These are phyloP conservation scores for Isoetes engelmannii DNA, from an alignment of 83 land plant species.

Conservation along the genomic window DNA sequence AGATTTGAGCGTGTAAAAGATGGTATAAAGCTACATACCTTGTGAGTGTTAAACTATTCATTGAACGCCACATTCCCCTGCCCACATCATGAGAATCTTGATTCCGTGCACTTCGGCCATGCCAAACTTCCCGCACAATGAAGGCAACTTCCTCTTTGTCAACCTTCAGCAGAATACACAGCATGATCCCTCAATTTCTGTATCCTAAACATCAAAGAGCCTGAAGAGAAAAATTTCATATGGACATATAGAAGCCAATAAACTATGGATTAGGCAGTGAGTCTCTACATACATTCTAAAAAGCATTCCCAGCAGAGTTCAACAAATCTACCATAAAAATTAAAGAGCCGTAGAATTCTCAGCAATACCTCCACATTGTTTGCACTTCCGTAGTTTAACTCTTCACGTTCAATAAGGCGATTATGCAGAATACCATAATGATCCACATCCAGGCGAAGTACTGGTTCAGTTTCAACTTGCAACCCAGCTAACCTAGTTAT, in stretches of 20 bases:
- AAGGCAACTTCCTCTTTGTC: slow-evolving; percentile 89
- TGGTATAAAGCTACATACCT: slow-evolving; percentile 38
- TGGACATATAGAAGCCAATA: not conserved
- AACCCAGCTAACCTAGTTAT: slow-evolving; percentile 74
- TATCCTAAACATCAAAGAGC: not conserved
- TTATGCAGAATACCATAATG: slow-evolving; percentile 77
- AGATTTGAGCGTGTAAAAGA: not conserved
- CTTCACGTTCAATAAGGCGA: slow-evolving; percentile 94
- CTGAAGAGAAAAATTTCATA: not conserved
- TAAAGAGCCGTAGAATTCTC: not conserved
- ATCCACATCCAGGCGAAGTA: slow-evolving; percentile 72
- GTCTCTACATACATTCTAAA: not conserved
- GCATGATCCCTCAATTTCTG: not conserved
- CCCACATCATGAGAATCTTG: slow-evolving; percentile 58
- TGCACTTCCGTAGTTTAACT: slow-evolving; percentile 69
- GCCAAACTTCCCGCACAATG: slow-evolving; percentile 91
- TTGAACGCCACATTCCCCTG: slow-evolving; percentile 94
- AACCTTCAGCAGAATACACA: slow-evolving; percentile 41
- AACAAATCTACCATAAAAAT: not conserved
- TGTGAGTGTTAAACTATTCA: slow-evolving; percentile 78
- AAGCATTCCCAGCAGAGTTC: not conserved
- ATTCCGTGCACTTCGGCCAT: slow-evolving; percentile 90
- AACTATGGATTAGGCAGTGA: not conserved
- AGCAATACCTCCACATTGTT: slow-evolving; percentile 60
- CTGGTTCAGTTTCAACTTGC: slow-evolving; percentile 69